Base-by-base conservation (phyloP, 495 filamentous ascomycete genomes). In the Schizothecium vesticola region DNA sequence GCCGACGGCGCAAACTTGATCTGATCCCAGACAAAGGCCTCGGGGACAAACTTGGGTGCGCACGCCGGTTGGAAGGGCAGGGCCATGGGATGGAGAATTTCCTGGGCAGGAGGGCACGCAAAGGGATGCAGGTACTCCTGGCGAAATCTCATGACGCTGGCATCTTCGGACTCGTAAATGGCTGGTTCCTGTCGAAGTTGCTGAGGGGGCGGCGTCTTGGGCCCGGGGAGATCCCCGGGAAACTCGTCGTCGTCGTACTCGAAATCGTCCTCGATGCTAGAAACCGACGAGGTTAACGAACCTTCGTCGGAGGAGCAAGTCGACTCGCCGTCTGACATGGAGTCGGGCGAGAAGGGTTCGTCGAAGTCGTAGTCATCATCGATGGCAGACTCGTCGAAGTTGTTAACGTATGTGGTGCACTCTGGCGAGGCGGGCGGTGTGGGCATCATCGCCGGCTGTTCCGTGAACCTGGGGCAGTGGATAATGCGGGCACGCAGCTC, bases 401-500 rank as follows among this genome's bases (percentile, higher is more conserved):
- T 70, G 63, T 65, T 61, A 80, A 82, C 81, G 78, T 82, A 83
- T 71, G 74, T 71, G 11, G 76, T 59, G 51, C 67, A 77, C 67
- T 80, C 77, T 63, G 77, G 77, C 56, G 81, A 82, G 26, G 72
- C 74, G 60, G 80, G 79, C 59, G 77, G 77, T 8, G 78, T 70
- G 29, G 77, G 71, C 70, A 78, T 71, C 68, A 70, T 57, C 28
- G 78, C 60, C 56, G 77, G 76, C 56, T 76, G 74, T 58, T 82
- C 78, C 70, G 95, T 95, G 76, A 99, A 92, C 69, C 83, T 81
- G 28, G 87, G 83, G 80, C 94, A 98, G 62, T 87, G 82, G 67
- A 90, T 72, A 74, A 99, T 96, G 73, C 91, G 79, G 64, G 84
- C 82, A 75, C 91, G 86, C 33, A 98, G 85, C 80, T 97, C 92